Evolutionary conservation across 345 rosid genomes (phyloP), one percentile per base, ranked within the genome.

Genomic region (Gossypium turneri): DNA sequence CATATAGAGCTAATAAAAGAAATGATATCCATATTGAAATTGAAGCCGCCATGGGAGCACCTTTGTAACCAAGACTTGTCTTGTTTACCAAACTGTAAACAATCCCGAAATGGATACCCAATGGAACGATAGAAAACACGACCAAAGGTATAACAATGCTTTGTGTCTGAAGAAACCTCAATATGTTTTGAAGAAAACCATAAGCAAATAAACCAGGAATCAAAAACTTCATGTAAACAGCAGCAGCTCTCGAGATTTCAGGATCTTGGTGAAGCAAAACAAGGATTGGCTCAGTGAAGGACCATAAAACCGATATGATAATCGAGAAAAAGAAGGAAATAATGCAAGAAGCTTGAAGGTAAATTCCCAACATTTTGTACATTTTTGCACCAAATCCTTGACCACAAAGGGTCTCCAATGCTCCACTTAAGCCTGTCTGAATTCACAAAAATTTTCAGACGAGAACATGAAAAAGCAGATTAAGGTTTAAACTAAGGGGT

Each of bases 401-500:
- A 3, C 98, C 97, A 77, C 98, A 94, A 0, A 94, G 85, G 24
- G 97, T 94, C 79, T 94, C 98, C 10, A 94, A 81, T 57, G 91
- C 88, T 71, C 97, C 97, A 82, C 96, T 92, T 75, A 87, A 74
- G 8, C 98, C 97, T 58, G 43, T 56, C 98, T 92, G 62, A 50
- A 3, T 19, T 19, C 17, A 27, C 57, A 16, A 41, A 55, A 5
- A 73, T 59, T n/a, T 29, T 38, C 20, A 69, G 61, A 20, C 61
- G 22, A 1, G 61, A 57, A 17, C 57, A 1, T n/a, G 12, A 19
- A 7, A 4, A 20, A 56, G 12, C 25, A 56, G 25, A 25, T 59
- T 12, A 59, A 25, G 43, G 8, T 60, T 29, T 19, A 48, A 48
- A 48, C 15, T 2, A 48, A 48, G 16, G 1, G 27, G 25, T 57